These are phyloP conservation scores for Melanogaster broomeanus DNA, from an alignment of 768 basidiomycete genomes.

Conservation along the genomic window DNA sequence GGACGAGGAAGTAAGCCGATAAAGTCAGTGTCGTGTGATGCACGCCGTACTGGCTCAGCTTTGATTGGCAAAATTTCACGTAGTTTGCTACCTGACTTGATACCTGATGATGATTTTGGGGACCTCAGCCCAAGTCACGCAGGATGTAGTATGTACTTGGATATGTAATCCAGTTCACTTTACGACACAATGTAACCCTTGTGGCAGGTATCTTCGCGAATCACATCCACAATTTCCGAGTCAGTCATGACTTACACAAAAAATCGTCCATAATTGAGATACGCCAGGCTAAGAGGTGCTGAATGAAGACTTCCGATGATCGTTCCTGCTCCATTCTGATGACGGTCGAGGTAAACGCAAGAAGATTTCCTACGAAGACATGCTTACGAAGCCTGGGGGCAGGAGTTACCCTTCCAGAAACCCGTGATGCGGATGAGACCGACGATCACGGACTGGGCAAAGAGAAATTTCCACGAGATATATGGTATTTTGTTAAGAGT, in stretches of 20 bases:
- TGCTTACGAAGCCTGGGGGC: neutral
- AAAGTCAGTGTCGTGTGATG: neutral
- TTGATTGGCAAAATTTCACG: neutral
- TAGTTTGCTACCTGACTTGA: neutral
- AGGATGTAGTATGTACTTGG: neutral
- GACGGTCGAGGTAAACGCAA: neutral
- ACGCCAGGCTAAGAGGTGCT: neutral
- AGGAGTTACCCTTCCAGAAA: neutral
- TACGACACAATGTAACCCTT: neutral
- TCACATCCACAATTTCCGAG: too few relatives aligned
- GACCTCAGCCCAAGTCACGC: neutral
- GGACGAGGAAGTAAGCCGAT: constrained; percentile 67
- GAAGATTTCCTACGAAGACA: neutral
- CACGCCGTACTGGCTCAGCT: neutral
- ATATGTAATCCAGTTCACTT: neutral
- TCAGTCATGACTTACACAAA: too few relatives aligned
- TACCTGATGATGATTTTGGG: neutral
- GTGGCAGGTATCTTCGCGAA: too few relatives aligned
- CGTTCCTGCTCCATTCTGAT: neutral
- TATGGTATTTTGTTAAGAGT: neutral
- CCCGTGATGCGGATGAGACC: neutral
- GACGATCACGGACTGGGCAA: neutral
- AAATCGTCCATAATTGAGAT: neutral
- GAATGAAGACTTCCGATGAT: neutral
- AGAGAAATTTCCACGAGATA: neutral